These are phyloP conservation scores for Neoboletus subvelutipes DNA, from an alignment of 768 basidiomycete species.

Conservation along the genomic window DNA sequence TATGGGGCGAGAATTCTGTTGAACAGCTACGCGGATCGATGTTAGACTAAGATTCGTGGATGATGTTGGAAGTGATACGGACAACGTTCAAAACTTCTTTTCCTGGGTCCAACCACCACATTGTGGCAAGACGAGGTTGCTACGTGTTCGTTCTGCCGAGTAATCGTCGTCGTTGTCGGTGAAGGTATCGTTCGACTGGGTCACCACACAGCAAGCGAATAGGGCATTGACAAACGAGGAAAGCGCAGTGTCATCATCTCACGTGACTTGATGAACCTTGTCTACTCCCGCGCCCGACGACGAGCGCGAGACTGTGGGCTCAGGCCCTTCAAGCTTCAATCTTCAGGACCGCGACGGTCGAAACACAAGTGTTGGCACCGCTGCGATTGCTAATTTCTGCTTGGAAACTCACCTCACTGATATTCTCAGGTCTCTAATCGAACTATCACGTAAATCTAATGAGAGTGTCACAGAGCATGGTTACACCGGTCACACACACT, in stretches of 20 bases:
- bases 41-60: neutral
- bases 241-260: constrained; percentile 25
- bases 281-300: neutral
- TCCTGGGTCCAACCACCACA: constrained; percentile 90
- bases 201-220: constrained; percentile 13
- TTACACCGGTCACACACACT: neutral
- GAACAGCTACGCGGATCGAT: constrained; percentile 53
- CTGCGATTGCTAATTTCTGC: neutral
- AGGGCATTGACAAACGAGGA: constrained; percentile 33
- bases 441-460: neutral
- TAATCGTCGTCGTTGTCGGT: constrained; percentile 1
- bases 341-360: neutral
- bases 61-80: neutral
- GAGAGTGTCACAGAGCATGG: neutral
- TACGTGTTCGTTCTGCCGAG: neutral
- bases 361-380: too few species aligned
- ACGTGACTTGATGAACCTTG: constrained; percentile 19
- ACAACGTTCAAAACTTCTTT: constrained; percentile 84
- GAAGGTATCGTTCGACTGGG: neutral
- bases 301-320: neutral
- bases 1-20: constrained; percentile 92
- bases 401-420: too few species aligned
- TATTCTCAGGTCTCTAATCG: neutral
- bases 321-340: neutral
- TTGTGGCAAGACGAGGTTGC: constrained; percentile 31